Evolutionary conservation across 2,329 filamentous ascomycete species (phyloP), one percentile per base, ranked within the genome.

Genomic region (Xylaria sp.): DNA sequence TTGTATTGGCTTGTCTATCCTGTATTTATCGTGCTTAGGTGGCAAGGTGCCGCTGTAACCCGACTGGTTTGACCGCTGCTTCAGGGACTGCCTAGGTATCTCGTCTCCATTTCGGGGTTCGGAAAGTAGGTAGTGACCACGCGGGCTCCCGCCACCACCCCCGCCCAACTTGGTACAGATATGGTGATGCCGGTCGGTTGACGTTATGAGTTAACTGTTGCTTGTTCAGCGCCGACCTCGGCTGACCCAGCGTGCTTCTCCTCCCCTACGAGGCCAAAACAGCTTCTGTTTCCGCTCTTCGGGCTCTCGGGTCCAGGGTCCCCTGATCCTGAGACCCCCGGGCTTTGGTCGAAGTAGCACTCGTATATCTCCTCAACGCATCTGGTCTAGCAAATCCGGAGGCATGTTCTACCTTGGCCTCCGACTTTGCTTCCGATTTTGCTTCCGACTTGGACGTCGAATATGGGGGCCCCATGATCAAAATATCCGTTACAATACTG

Each of bases 261-360:
- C 67, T 63, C 66, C 62, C 64, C 71, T 74, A 73, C 41, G 67
- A 63, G 58, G 61, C 15, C 3, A 64, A 40, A 46, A 54, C 33
- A 10, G 68, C 68, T 51, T 73, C 70, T 7, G 72, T 65, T 33
- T 70, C 71, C 6, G 65, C 51, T 64, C 67, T 70, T 56, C 62
- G 67, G 21, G 53, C 44, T 37, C 57, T 54, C 2, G 33, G 46
- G 13, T 38, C 55, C 9, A 43, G 54, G 8, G 60, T 58, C 1
- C 41, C 44, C 46, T 38, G 49, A 38, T 68, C 65, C 25, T 56
- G 60, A 19, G 69, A 62, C 4, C 67, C 65, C 17, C 67, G 48
- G 2, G 54, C 46, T 10, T n/a, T 69, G n/a, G 44, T 64, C 8
- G 55, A 63, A 1, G 68, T 58, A 11, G 65, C 67, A 15, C 70